These are phyloP conservation scores for Crithidia fasciculata DNA, from an alignment of 208 protist species.

Conservation along the genomic window DNA sequence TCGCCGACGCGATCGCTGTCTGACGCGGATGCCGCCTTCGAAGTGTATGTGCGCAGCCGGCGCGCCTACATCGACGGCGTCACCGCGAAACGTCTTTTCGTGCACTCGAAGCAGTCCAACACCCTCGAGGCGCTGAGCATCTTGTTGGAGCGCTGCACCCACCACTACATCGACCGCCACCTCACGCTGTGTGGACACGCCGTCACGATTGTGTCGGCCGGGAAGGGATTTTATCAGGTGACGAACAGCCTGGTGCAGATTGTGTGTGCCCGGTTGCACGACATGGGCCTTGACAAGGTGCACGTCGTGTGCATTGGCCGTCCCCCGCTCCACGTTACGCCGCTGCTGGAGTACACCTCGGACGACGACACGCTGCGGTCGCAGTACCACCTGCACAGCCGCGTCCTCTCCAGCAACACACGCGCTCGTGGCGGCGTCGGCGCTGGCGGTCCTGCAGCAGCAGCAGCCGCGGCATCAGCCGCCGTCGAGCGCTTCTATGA, in stretches of 20 bases:
- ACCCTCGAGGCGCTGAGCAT: constrained; percentile 78
- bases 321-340: constrained; percentile 79
- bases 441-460: background rate
- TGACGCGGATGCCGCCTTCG: constrained; percentile 4
- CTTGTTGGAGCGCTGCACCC: constrained; percentile 67
- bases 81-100: constrained; percentile 65
- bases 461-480: background rate
- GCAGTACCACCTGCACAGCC: constrained; percentile 72
- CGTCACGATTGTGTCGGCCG: constrained; percentile 80
- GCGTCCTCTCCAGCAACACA: constrained; percentile 22
- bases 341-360: constrained; percentile 77
- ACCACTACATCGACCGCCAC: constrained; percentile 55
- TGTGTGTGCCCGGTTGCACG: constrained; percentile 68
- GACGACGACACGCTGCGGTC: constrained; percentile 67
- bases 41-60: constrained; percentile 18
- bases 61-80: constrained; percentile 33
- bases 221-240: constrained; percentile 79
- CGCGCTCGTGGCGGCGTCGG: background rate
- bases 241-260: constrained; percentile 75
- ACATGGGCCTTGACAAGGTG: constrained; percentile 71
- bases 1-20: background rate
- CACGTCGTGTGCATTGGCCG: constrained; percentile 85
- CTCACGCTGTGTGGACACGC: constrained; percentile 67
- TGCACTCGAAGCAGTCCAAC: constrained; percentile 70
- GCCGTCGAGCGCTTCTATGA: constrained; percentile 61